Evolutionary conservation across 352 stramenopile genomes (phyloP).

Genomic region (Phytophthora colocasiae): DNA sequence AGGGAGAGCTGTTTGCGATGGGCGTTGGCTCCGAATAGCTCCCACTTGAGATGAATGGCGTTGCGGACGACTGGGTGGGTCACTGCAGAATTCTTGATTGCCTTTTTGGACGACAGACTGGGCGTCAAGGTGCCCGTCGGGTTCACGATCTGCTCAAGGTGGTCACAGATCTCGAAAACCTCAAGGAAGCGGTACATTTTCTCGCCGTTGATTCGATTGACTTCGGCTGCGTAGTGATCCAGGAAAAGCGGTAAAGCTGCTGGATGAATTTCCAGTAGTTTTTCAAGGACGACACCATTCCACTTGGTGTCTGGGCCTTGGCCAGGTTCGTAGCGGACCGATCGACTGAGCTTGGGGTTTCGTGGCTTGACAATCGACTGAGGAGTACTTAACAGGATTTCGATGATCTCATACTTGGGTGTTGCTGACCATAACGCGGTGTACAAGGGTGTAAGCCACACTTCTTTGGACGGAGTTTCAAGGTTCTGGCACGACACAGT

Average conservation of each 20-base stretch:
- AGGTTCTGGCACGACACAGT: conserved; percentile 51
- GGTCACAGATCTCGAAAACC: conserved; percentile 49
- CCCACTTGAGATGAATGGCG: conserved; percentile 62
- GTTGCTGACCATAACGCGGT: conserved; percentile 44
- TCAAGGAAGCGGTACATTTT: conserved; percentile 54
- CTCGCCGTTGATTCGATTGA: conserved; percentile 58
- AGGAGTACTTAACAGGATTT: conserved; percentile 53
- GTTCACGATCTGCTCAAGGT: conserved; percentile 54
- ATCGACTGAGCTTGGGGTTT: conserved; percentile 45
- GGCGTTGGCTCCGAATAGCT: conserved; percentile 46
- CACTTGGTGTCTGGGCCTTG: conserved; percentile 45
- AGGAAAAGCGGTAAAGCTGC: conserved; percentile 50
- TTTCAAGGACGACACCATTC: conserved; percentile 51
- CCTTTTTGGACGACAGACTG: conserved; percentile 41
- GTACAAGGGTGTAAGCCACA: conserved; percentile 59
- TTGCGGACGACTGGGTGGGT: conserved; percentile 60
- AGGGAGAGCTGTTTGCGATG: conserved; percentile 54
- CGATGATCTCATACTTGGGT: conserved; percentile 52
- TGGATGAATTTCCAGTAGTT: conserved; percentile 49
- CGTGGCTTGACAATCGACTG: conserved; percentile 51
- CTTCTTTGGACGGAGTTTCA: conserved; percentile 36
- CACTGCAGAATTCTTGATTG: conserved; percentile 44
- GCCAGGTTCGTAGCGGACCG: conserved; percentile 29
- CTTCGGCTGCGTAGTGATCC: conserved; percentile 55
- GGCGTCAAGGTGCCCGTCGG: conserved; percentile 33